Base-by-base conservation (phyloP, 441 rosid species). In the Macaranga tanarius region DNA sequence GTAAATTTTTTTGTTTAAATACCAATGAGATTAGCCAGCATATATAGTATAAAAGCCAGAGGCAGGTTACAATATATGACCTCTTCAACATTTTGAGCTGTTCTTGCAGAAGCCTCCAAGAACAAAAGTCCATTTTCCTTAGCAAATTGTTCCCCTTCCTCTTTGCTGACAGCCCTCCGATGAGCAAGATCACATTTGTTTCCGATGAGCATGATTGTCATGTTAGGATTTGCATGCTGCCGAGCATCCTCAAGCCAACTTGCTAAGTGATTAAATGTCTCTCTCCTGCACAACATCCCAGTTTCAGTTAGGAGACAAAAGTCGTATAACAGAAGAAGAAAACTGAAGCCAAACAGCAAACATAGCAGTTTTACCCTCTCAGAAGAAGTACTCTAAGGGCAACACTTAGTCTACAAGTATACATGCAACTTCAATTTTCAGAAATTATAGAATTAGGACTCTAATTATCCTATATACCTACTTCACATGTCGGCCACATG, bases 11-110 rank as follows among this genome's bases (percentile, higher is more conserved):
- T 40, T 28, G 3, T 28, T 3, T 28, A 28, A 28, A 3, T 28
- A 28, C 31, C 3, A 3, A 28, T 28, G 31, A 28, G 31, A 28
- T 28, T 28, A 28, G 31, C 3, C 31, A 28, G 17, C 13, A 47
- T 11, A 47, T 47, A 10, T 10, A 16, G 9, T 23, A 6, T n/a
- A 60, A 5, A 23, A 64, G 26, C 12, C 5, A 0, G 5, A 45
- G 20, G 57, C 45, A 17, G 44, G 8, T 70, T 71, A 9, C 2
- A 25, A 26, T 38, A 56, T 15, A 66, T 85, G 68, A 89, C 98
- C 95, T 94, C 96, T 76, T 94, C 96, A 16, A 94, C 97, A 80
- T 94, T 94, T 81, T 89, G 96, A 74, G 98, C 95, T 74, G 98
- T 93, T 80, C 88, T 90, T 60, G 97, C 98, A 52, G 98, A 93